phyloP scores from a whole-genome alignment of 805 yeast genomes.

The Schizosaccharomyces octosporus region DNA sequence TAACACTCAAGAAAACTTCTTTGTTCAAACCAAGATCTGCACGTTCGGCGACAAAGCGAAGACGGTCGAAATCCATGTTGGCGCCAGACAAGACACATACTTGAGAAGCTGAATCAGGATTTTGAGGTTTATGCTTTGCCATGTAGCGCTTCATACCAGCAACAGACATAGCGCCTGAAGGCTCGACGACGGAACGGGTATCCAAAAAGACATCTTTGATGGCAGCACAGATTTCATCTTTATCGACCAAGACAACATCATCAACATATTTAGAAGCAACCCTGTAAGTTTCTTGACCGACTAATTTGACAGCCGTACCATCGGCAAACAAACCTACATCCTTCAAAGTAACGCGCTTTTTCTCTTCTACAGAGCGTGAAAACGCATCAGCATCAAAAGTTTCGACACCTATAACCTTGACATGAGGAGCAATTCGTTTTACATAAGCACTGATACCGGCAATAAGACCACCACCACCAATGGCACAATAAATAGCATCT shows the following conservation, averaged over 20 bases:
- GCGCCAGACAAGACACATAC: slow-evolving; percentile 89
- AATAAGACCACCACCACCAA: slow-evolving; percentile 93
- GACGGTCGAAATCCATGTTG: slow-evolving; percentile 89
- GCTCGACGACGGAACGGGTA: slow-evolving; percentile 81
- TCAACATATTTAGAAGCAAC: slow-evolving; percentile 60
- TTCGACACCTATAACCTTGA: slow-evolving; percentile 85
- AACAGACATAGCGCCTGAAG: slow-evolving; percentile 88
- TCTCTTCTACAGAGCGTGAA: slow-evolving; percentile 36
- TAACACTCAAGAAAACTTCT: slow-evolving; percentile 74
- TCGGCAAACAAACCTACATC: slow-evolving; percentile 95
- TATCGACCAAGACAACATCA: slow-evolving; percentile 59
- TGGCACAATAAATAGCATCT: slow-evolving; percentile 70
- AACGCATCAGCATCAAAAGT: slow-evolving; percentile 90
- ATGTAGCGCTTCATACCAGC: slow-evolving; percentile 83
- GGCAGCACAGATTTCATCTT: slow-evolving; percentile 92
- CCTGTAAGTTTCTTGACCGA: slow-evolving; percentile 82
- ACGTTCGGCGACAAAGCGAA: slow-evolving; percentile 87
- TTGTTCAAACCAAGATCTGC: slow-evolving; percentile 96
- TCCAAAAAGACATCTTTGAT: slow-evolving; percentile 91
- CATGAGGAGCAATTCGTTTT: slow-evolving; percentile 92
- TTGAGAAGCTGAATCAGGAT: slow-evolving; percentile 18
- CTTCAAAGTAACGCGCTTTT: slow-evolving; percentile 30
- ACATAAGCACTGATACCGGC: slow-evolving; percentile 79
- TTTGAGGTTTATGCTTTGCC: slow-evolving; percentile 34
- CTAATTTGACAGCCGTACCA: slow-evolving; percentile 81